Conservation (phyloP, 345 rosid species). For the Leavenworthia alabamica region DNA sequence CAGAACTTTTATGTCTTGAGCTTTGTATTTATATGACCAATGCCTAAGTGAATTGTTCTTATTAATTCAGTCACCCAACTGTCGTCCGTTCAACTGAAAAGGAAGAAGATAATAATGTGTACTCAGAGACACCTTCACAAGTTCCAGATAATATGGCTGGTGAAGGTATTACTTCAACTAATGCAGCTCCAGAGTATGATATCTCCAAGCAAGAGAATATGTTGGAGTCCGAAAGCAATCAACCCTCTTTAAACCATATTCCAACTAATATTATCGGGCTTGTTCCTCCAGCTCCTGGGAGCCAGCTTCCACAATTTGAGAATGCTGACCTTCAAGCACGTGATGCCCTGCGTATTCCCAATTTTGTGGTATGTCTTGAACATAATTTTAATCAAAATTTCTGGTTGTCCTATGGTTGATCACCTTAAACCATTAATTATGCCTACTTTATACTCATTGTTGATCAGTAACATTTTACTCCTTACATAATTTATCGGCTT, state of each 20-base stretch:
- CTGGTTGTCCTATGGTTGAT: not conserved
- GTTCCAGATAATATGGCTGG: constrained; percentile 46
- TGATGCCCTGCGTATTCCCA: constrained; percentile 66
- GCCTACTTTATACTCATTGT: too few relatives aligned
- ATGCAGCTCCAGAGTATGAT: constrained; percentile 44
- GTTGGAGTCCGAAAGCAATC: constrained; percentile 49
- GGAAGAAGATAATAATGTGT: constrained; percentile 47
- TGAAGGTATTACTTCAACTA: constrained; percentile 45
- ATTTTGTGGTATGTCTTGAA: constrained; percentile 58
- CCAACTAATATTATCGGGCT: constrained; percentile 56
- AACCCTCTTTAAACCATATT: constrained; percentile 46
- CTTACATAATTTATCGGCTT: too few relatives aligned
- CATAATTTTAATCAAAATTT: not conserved
- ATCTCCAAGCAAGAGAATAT: constrained; percentile 56
- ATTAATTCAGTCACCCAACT: constrained; percentile 43
- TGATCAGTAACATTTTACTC: constrained; percentile 1
- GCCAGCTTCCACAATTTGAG: constrained; percentile 59
- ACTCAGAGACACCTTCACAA: constrained; percentile 42
- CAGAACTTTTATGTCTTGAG: not conserved
- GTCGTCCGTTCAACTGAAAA: constrained; percentile 33
- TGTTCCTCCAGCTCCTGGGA: constrained; percentile 55
- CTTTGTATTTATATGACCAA: not conserved
- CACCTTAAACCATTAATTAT: too few relatives aligned
- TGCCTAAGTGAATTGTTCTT: not conserved
- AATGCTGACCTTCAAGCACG: constrained; percentile 72